phyloP scores from a whole-genome alignment of 345 rosid genomes.

The Cardamine resedifolia region DNA sequence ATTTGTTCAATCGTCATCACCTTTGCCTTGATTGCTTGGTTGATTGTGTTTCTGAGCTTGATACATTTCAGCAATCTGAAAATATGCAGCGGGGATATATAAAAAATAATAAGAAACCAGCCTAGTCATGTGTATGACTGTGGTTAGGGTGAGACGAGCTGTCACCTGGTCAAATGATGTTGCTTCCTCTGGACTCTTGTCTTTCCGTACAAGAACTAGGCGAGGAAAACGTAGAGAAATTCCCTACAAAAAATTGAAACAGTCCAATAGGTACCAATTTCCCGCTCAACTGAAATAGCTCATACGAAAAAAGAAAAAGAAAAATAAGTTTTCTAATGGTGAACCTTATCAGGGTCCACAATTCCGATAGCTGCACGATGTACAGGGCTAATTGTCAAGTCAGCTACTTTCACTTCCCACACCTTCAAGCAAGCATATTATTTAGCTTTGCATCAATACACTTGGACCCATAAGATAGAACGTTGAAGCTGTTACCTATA shows the following conservation, averaged over 20 bases:
- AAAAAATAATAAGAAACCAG: background rate
- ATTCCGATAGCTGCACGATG: constrained; percentile 74
- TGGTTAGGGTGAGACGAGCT: too few species aligned
- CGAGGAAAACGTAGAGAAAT: constrained; percentile 87
- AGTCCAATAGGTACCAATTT: too few species aligned
- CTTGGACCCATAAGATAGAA: background rate
- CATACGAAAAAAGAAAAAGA: background rate
- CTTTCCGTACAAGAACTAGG: constrained; percentile 68
- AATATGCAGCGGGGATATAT: constrained; percentile 5
- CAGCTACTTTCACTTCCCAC: constrained; percentile 98
- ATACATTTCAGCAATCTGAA: constrained; percentile 86
- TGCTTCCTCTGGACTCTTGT: constrained; percentile 75
- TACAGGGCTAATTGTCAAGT: constrained; percentile 85
- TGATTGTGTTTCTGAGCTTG: constrained; percentile 69
- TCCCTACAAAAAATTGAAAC: constrained; percentile 43
- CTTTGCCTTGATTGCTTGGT: constrained; percentile 49
- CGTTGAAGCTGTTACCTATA: background rate
- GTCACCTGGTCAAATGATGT: constrained; percentile 64
- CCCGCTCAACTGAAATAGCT: too few species aligned
- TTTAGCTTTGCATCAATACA: too few species aligned
- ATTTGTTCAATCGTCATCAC: constrained; percentile 55
- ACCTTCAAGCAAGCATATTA: constrained; percentile 48
- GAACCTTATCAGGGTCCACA: constrained; percentile 80
- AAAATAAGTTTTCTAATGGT: background rate
- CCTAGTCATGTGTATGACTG: background rate